Percentiles rank a stretch among this genome's conserved stretches.
phyloP scores from a whole-genome alignment of 2,329 filamentous ascomycete genomes.

The Pestalotiopsis sp. region DNA sequence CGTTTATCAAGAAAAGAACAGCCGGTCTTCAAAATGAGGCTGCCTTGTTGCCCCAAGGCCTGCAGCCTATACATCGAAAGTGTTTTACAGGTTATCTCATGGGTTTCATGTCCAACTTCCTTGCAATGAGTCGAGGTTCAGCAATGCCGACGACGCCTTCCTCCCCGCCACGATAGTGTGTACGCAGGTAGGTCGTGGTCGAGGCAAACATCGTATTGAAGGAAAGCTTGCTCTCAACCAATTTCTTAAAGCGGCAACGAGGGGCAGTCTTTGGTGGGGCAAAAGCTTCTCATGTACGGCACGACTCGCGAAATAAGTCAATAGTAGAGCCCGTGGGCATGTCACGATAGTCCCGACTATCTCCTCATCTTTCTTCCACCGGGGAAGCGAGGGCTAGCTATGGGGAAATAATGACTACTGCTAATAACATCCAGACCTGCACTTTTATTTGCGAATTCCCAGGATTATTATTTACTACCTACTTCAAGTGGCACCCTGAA shows the following conservation, averaged over 20 bases:
- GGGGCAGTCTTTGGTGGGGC: conserved; percentile 64
- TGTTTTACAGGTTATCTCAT: background rate
- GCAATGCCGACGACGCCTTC: background rate
- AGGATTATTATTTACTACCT: background rate
- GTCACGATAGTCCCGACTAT: background rate
- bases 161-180: background rate
- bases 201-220: background rate
- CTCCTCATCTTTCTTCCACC: background rate
- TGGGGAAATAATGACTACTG: background rate
- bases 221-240: background rate
- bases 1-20: background rate
- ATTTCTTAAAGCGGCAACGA: conserved; percentile 63
- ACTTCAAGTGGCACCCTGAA: background rate
- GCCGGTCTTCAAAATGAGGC: background rate
- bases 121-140: background rate
- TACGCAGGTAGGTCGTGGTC: background rate
- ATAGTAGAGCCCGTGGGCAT: background rate
- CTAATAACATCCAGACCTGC: background rate
- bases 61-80: background rate
- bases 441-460: background rate
- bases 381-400: background rate
- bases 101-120: background rate
- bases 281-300: conserved; percentile 28
- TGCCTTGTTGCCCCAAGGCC: background rate
- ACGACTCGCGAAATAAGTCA: background rate